These are phyloP conservation scores for Eimeria acervulina DNA, from an alignment of 169 alveolate genomes.

Conservation along the genomic window DNA sequence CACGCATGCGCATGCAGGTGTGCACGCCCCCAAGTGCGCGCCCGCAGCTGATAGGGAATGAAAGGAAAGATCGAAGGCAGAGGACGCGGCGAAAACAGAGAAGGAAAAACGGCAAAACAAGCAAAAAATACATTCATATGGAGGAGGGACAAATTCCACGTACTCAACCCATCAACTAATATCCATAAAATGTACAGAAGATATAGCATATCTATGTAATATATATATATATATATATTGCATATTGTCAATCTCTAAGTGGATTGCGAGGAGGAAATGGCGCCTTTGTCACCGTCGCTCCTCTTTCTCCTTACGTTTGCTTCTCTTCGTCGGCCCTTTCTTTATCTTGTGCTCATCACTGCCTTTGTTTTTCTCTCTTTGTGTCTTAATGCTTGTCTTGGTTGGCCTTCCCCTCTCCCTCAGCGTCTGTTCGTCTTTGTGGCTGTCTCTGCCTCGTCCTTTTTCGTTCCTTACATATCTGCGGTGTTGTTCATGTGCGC, in stretches of 20 bases:
- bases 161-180: no score
- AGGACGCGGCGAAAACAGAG: background rate
- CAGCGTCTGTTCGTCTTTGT: background rate
- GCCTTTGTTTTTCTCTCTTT: background rate
- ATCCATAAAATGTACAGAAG: no score
- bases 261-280: no score
- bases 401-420: background rate
- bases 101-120: background rate
- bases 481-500: slow-evolving; percentile 82
- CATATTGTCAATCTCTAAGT: no score
- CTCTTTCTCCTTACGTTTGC: background rate
- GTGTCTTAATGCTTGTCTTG: background rate
- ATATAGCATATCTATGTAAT: no score
- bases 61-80: background rate
- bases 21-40: background rate
- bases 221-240: no score
- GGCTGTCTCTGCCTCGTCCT: background rate
- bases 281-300: background rate
- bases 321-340: background rate
- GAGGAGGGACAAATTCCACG: no score
- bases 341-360: background rate
- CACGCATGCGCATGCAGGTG: background rate
- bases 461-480: slow-evolving; percentile 56
- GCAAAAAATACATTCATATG: background rate
- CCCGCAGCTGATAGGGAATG: background rate